Percentiles rank a stretch among this genome's conserved stretches.
Evolutionary conservation across 495 filamentous ascomycete species (phyloP).

Genomic region (Penicillium angulare): DNA sequence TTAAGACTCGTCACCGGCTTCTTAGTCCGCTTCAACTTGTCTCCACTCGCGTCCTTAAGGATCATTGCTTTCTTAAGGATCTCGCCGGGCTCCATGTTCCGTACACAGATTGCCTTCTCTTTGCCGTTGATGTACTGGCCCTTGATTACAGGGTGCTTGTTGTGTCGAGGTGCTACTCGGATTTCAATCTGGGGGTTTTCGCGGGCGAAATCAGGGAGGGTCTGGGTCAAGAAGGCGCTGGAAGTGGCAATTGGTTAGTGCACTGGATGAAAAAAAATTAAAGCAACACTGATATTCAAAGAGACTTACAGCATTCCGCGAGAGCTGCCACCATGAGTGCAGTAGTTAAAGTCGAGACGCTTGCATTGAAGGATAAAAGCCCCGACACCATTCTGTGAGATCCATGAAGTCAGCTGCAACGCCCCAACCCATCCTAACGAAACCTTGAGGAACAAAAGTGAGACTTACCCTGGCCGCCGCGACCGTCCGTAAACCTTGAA

Average conservation of each 20-base stretch:
- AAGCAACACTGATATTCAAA: too few species aligned
- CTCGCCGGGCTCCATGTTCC: constrained; percentile 76
- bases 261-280: background rate
- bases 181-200: constrained; percentile 89
- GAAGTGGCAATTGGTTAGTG: background rate
- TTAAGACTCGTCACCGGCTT: constrained; percentile 86
- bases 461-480: constrained; percentile 38
- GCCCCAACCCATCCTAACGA: background rate
- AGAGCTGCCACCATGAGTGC: constrained; percentile 90
- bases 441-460: too few species aligned
- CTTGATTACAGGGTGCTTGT: constrained; percentile 81
- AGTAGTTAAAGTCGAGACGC: constrained; percentile 92
- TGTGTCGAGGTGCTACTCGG: constrained; percentile 80
- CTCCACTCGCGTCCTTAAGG: constrained; percentile 78
- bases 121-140: constrained; percentile 89
- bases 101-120: constrained; percentile 82
- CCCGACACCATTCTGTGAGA: constrained; percentile 81
- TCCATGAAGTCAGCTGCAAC: background rate
- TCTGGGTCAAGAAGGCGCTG: constrained; percentile 76
- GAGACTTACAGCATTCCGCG: constrained; percentile 91
- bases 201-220: constrained; percentile 72
- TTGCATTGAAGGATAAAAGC: constrained; percentile 98
- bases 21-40: constrained; percentile 75
- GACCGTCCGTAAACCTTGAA: constrained; percentile 55
- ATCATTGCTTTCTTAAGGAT: constrained; percentile 78